These are phyloP conservation scores for Filobasidium uniguttulatum DNA, from an alignment of 1,284 basidiomycete genomes.

Conservation along the genomic window DNA sequence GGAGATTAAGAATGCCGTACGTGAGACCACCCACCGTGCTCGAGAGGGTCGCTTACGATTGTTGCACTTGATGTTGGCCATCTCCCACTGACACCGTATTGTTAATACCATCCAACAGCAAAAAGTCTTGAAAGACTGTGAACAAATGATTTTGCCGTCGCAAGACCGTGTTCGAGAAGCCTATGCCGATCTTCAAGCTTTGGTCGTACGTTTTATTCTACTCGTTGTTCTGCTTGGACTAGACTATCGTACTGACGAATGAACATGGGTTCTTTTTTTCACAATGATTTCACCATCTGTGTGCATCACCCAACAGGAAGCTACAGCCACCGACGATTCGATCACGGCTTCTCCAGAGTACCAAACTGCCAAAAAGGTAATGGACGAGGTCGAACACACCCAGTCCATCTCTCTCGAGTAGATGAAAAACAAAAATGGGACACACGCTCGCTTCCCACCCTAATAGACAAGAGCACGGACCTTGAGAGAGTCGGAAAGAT, in stretches of 20 bases:
- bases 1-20: conserved; percentile 1
- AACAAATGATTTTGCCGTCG: conserved; percentile 19
- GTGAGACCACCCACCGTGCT: not conserved
- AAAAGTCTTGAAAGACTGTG: conserved; percentile 18
- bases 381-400: too few relatives aligned
- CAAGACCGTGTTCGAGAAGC: conserved; percentile 15
- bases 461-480: too few relatives aligned
- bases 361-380: too few relatives aligned
- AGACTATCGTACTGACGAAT: too few relatives aligned
- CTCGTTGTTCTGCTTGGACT: too few relatives aligned
- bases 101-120: not conserved
- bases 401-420: too few relatives aligned
- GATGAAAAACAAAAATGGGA: too few relatives aligned
- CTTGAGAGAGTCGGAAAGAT: too few relatives aligned
- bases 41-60: too few relatives aligned
- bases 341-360: not conserved
- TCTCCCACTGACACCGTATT: not conserved
- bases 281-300: not conserved
- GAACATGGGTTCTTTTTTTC: too few relatives aligned
- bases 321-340: not conserved
- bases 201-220: conserved; percentile 12
- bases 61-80: too few relatives aligned
- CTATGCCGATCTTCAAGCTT: conserved; percentile 13
- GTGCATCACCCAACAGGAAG: not conserved
- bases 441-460: too few relatives aligned